phyloP scores from a whole-genome alignment of 2,329 filamentous ascomycete genomes.

The Diaporthe ampelina region DNA sequence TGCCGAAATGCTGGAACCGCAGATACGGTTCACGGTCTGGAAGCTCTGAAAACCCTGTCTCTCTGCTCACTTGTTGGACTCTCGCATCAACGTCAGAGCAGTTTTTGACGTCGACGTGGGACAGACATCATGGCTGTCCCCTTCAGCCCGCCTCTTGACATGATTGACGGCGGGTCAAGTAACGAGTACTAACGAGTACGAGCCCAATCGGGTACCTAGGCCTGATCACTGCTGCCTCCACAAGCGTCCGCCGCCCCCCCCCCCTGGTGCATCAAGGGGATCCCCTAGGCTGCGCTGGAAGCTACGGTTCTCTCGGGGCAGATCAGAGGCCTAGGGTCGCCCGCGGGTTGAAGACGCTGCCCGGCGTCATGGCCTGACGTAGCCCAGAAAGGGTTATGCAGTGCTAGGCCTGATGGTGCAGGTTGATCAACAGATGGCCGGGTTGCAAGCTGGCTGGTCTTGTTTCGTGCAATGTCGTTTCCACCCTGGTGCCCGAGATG shows the following conservation, averaged over 20 bases:
- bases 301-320: conserved; percentile 5
- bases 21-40: conserved; percentile 30
- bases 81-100: conserved; percentile 22
- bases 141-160: conserved; percentile 1
- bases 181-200: background rate
- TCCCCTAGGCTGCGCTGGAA: background rate
- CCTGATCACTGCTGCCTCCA: background rate
- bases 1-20: conserved; percentile 38
- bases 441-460: background rate
- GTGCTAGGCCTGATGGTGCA: background rate
- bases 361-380: conserved; percentile 25
- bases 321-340: conserved; percentile 11
- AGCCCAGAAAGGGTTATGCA: background rate
- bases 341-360: conserved; percentile 19
- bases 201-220: background rate
- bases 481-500: conserved; percentile 10
- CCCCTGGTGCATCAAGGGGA: background rate
- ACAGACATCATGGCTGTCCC: conserved; percentile 7
- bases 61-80: conserved; percentile 21
- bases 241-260: background rate
- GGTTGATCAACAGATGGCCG: background rate
- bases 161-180: background rate
- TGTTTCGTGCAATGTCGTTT: conserved; percentile 12
- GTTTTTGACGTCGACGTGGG: conserved; percentile 10
- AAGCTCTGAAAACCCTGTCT: conserved; percentile 13